Evolutionary conservation across 1,284 basidiomycete genomes (phyloP), one percentile per base, ranked within the genome.

Genomic region (Cystobasidium sp.): DNA sequence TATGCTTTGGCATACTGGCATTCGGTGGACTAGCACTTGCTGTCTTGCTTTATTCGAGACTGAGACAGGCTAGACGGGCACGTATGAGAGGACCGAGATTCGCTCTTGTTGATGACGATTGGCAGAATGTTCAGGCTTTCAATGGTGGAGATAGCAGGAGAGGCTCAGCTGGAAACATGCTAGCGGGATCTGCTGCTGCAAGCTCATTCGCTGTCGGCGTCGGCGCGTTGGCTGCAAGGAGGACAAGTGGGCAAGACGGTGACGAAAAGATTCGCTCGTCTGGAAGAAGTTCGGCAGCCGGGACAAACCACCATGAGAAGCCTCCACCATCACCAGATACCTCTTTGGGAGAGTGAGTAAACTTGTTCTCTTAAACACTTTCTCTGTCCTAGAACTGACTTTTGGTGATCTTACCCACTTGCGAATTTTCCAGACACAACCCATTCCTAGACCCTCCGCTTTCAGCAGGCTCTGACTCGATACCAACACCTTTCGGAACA

Each of bases 371-470:
- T 14, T 18, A 20, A 2, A n/a, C 12, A 9, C 22, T 46, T 51
- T 18, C 6, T 65, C 41, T 10, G 6, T 47, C 20, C 3, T 16
- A 20, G 5, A 31, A 20, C 16, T 65, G 43, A 47, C 43, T 20
- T 10, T n/a, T 10, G 4, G 8, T 22, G 39, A 47, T 49, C 10
- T 20, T 49, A 7, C 56, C 31, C 14, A 41, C 14, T 8, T 18
- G 24, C 37, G 16, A 9, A 5, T 22, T n/a, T 18, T 6, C 22
- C 46, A 73, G 70, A 41, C 47, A 66, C 53, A 65, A 73, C 44
- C 70, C 70, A 10, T 73, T 73, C 63, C 43, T 65, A 24, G 70
- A 73, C 46, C 70, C 70, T 24, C 70, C 70, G 6, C 46, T 49
- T 6, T 53, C 69, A 22, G 49, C 69, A 46, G 44, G 14, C 37